Base-by-base conservation (phyloP, 2,329 filamentous ascomycete genomes). In the Penicillium sp. region DNA sequence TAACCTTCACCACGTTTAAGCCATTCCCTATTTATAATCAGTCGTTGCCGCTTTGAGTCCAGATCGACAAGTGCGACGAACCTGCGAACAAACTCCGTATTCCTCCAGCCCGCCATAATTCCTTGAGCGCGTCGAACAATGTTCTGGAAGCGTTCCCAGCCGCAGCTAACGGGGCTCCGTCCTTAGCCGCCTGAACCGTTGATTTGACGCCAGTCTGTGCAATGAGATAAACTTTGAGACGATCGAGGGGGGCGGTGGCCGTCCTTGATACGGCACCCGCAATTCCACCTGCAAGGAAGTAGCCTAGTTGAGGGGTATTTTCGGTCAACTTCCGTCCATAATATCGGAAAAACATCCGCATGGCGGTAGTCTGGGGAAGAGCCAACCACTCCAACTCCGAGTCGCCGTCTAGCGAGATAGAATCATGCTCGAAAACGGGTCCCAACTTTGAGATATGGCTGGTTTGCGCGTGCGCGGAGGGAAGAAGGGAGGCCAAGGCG, bases 171-270 rank as follows among this genome's bases (percentile, higher is more conserved):
- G 89, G 81, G 45, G 86, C 83, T 31, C 91, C 91, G 57, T 86
- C 82, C 71, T 89, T 92, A 4, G 86, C 84, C 15, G 89, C 88
- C 55, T 83, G 76, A 45, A 88, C 75, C 10, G 86, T 85, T 66
- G 81, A 78, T 57, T 81, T 82, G 55, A 81, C 78, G 62, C 82
- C 84, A 57, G 91, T 96, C 75, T 95, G 93, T 52, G 96, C 93
- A 68, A 99, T 94, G 52, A 99, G 85, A 75, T 96, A 97, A 64
- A 99, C 94, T 79, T 97, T 97, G 58, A 99, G 82, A 68, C 94
- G 91, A 79, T 99, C 94, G 76, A 99, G 87, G 59, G 94, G 94
- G 59, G 94, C 94, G 66, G 94, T 99, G 62, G 91, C 89, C 72
- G 94, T 97, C 72, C 94, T 88, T 72, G 93, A 97, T 69, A 97